Percentiles rank a stretch among this genome's conserved stretches.
These are phyloP conservation scores for Ogataea kodamae DNA, from an alignment of 805 yeast species.

Conservation along the genomic window DNA sequence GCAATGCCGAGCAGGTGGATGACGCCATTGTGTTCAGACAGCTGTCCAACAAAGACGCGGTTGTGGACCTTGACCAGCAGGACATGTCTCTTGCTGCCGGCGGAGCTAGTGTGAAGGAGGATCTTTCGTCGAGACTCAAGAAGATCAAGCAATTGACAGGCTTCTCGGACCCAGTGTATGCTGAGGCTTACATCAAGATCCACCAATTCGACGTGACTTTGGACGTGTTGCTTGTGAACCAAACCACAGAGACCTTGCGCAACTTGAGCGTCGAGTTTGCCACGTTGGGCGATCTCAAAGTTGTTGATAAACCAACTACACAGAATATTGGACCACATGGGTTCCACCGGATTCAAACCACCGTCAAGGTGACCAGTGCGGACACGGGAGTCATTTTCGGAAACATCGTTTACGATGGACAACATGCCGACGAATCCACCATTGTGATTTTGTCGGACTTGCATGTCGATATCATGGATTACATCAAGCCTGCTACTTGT, in stretches of 20 bases:
- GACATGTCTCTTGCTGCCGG: constrained; percentile 58
- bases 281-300: constrained; percentile 92
- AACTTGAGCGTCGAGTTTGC: constrained; percentile 94
- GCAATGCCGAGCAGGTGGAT: constrained; percentile 73
- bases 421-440: constrained; percentile 82
- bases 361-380: constrained; percentile 92
- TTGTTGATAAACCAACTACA: constrained; percentile 84
- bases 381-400: constrained; percentile 98
- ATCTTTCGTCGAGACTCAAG: constrained; percentile 72
- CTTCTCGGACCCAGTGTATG: constrained; percentile 95
- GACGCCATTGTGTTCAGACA: constrained; percentile 78
- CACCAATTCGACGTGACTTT: constrained; percentile 94
- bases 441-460: constrained; percentile 92
- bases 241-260: constrained; percentile 85
- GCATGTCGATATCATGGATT: constrained; percentile 95
- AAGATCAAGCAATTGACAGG: constrained; percentile 96
- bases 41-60: constrained; percentile 46
- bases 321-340: constrained; percentile 97
- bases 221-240: constrained; percentile 92
- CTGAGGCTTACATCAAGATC: constrained; percentile 94
- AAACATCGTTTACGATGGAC: constrained; percentile 94
- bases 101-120: constrained; percentile 49
- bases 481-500: constrained; percentile 91
- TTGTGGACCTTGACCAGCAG: constrained; percentile 47
- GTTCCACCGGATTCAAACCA: constrained; percentile 82